Evolutionary conservation across 345 rosid species (phyloP).

Genomic region (Lagerstroemia speciosa): DNA sequence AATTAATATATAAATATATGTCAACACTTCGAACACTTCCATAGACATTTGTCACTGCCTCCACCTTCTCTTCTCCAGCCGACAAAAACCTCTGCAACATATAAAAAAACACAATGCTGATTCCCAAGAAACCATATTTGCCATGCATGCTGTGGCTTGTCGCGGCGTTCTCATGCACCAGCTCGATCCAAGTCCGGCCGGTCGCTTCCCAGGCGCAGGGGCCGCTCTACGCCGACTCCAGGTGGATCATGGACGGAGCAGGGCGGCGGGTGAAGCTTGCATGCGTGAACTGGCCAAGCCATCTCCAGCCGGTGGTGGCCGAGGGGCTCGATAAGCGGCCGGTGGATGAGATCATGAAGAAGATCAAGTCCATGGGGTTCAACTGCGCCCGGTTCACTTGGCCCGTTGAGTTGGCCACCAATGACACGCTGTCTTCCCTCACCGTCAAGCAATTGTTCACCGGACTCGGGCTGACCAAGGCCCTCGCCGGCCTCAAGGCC

Average conservation of each 20-base stretch:
- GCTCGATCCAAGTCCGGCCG: background rate
- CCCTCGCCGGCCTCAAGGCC: constrained; percentile 50
- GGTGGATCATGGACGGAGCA: constrained; percentile 12
- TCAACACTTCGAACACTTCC: background rate
- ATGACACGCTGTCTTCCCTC: constrained; percentile 37
- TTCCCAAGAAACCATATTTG: background rate
- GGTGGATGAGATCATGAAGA: constrained; percentile 22
- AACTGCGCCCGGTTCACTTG: constrained; percentile 70
- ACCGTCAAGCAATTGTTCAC: constrained; percentile 56
- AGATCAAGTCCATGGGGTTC: constrained; percentile 39
- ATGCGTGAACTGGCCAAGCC: constrained; percentile 22
- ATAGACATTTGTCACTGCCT: background rate
- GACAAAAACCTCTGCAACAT: background rate
- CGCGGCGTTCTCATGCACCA: background rate
- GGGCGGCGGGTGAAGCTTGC: constrained; percentile 19
- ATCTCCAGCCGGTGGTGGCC: constrained; percentile 50
- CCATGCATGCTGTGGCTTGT: background rate
- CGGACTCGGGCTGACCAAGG: constrained; percentile 41
- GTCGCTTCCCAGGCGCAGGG: background rate
- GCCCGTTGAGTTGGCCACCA: constrained; percentile 47
- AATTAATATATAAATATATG: background rate
- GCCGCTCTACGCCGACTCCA: constrained; percentile 4
- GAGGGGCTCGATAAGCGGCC: constrained; percentile 74
- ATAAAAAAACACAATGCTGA: background rate
- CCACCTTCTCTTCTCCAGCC: background rate